Conservation (phyloP, 2,329 filamentous ascomycete species). For the Neocatenulostroma microsporum region DNA sequence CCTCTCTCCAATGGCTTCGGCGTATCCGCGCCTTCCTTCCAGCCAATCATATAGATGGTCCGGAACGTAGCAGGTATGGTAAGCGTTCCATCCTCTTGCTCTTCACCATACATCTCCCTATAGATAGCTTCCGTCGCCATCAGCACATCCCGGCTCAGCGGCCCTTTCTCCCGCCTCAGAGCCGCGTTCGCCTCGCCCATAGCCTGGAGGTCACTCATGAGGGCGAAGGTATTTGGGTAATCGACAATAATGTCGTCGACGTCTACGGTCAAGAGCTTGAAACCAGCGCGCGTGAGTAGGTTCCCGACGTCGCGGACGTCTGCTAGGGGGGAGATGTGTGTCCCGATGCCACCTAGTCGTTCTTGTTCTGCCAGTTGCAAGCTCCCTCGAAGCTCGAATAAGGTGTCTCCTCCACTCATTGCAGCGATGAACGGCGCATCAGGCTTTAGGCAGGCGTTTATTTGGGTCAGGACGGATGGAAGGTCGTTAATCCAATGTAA, state of each 20-base stretch:
- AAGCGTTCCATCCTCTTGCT: constrained; percentile 53
- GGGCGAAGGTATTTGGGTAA: constrained; percentile 78
- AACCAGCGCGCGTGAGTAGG: constrained; percentile 75
- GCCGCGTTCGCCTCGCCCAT: constrained; percentile 96
- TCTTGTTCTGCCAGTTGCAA: constrained; percentile 90
- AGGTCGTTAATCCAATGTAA: constrained; percentile 98
- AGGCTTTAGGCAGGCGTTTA: constrained; percentile 80
- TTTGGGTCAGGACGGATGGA: constrained; percentile 71
- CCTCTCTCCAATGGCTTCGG: constrained; percentile 72
- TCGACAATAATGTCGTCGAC: constrained; percentile 96
- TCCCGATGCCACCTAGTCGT: constrained; percentile 80
- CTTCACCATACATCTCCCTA: constrained; percentile 71
- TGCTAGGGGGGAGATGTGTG: constrained; percentile 82
- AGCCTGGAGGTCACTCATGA: constrained; percentile 89
- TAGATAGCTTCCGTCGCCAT: constrained; percentile 87
- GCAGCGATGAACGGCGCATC: constrained; percentile 88
- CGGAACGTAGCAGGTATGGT: constrained; percentile 78
- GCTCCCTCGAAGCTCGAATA: constrained; percentile 88
- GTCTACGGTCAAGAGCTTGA: constrained; percentile 93
- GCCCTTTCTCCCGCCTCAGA: constrained; percentile 70
- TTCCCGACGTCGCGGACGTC: constrained; percentile 89
- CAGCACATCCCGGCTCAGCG: constrained; percentile 70
- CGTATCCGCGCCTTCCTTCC: constrained; percentile 78
- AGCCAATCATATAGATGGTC: constrained; percentile 97
- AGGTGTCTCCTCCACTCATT: constrained; percentile 91